Base-by-base conservation (phyloP, 768 basidiomycete genomes). In the Collybia nuda region DNA sequence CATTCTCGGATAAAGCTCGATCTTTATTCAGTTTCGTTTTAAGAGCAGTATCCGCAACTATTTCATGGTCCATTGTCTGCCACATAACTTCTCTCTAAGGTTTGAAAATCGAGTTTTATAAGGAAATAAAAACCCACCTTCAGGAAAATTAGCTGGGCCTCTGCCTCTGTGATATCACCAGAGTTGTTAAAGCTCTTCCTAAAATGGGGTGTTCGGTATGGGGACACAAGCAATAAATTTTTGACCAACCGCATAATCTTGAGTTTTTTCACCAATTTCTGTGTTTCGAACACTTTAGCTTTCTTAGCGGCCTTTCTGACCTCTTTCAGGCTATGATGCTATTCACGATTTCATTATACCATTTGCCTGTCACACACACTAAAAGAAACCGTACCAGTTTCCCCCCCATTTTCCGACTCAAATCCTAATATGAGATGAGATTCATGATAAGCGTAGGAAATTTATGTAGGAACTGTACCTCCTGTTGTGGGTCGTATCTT, bases 211-310 rank as follows among this genome's bases (percentile, higher is more conserved):
- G 21, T 22, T 41, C 4, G 26, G 35, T 32, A 15, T 9, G 9
- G 18, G 24, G 11, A 37, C 17, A 9, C 7, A 43, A 19, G 29
- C 28, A 9, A 46, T n/a, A 23, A 42, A 37, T 12, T 3, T 11
- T 15, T 40, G 14, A 48, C 72, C 44, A 54, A 89, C 89, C 87
- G 72, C 23, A 85, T 65, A 21, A 74, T 77, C 65, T 89, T 93
- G 23, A 94, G 69, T 66, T 81, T 85, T 74, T 93, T 95, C 51
- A 93, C 78, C n/a, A 87, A 67, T 63, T 86, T 88, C 65, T 86
- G 89, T 0, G 80, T 81, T 70, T 96, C 93, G 53, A 90, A 89
- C 0, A 79, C 69, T 63, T 84, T 90, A 8, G 88, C 86, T 60
- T 87, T 90, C 72, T 92, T 95, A 23, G 86, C 81, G 4, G 85